Evolutionary conservation across 352 stramenopile species (phyloP).

Genomic region (Globisporangium splendens): DNA sequence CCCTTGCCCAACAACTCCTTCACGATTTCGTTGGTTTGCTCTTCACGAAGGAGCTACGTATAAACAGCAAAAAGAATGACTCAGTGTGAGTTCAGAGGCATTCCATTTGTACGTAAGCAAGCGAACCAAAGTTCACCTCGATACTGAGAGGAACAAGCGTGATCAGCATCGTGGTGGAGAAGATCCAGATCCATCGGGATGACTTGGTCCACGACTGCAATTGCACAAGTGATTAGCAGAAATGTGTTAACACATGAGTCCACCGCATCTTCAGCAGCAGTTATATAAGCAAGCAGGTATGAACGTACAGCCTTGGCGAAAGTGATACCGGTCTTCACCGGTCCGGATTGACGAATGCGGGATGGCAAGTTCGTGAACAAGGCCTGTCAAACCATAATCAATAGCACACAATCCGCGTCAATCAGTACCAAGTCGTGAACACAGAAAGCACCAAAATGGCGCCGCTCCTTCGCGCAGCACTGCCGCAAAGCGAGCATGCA

Average conservation of each 20-base stretch:
- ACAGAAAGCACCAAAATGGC: not conserved
- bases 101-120: not conserved
- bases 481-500: not conserved
- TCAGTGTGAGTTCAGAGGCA: not conserved
- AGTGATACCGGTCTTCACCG: constrained; percentile 54
- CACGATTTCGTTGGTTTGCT: constrained; percentile 82
- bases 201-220: constrained; percentile 51
- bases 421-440: not conserved
- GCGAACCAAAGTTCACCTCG: constrained; percentile 41
- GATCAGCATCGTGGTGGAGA: constrained; percentile 82
- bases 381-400: constrained; percentile 26
- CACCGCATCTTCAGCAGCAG: not conserved
- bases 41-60: constrained; percentile 65
- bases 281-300: constrained; percentile 1
- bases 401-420: not conserved
- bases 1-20: constrained; percentile 81
- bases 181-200: constrained; percentile 72
- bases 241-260: too few relatives aligned
- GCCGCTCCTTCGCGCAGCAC: not conserved
- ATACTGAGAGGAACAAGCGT: constrained; percentile 84
- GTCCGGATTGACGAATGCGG: constrained; percentile 59
- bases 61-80: constrained; percentile 3
- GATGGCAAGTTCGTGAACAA: constrained; percentile 70
- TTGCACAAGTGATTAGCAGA: constrained; percentile 1
- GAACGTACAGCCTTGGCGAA: constrained; percentile 47